Evolutionary conservation across 352 stramenopile species (phyloP).

Genomic region (Thalassiosira mediterranea): DNA sequence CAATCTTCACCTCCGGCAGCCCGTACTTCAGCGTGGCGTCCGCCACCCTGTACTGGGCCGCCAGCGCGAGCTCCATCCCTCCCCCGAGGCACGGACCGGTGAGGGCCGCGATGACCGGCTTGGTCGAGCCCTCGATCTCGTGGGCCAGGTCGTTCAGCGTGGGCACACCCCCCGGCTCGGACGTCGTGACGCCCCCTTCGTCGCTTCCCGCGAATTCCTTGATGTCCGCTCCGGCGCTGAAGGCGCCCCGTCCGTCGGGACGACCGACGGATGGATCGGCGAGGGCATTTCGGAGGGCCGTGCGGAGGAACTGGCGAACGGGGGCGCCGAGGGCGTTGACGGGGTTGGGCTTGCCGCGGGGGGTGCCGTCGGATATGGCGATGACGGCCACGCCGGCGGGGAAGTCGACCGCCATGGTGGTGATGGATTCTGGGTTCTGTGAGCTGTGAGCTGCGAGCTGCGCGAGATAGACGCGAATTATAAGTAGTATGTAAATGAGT

Average conservation of each 20-base stretch:
- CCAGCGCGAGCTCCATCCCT: conserved; percentile 91
- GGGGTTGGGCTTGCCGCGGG: conserved; percentile 32
- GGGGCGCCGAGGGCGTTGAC: conserved; percentile 68
- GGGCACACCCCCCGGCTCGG: conserved; percentile 82
- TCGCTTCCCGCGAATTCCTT: conserved; percentile 88
- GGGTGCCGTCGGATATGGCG: conserved; percentile 44
- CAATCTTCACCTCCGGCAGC: conserved; percentile 95
- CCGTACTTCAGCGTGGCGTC: conserved; percentile 89
- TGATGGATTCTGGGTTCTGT: no score
- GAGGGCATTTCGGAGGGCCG: conserved; percentile 46
- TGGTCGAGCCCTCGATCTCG: conserved; percentile 82
- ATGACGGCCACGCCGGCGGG: conserved; percentile 30
- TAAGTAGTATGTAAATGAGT: no score
- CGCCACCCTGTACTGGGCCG: conserved; percentile 93
- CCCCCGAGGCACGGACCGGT: conserved; percentile 72
- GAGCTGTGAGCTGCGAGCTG: no score
- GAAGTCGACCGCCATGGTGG: conserved; percentile 2
- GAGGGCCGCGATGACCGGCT: conserved; percentile 82
- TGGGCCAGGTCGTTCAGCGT: conserved; percentile 90
- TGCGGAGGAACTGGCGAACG: conserved; percentile 46
- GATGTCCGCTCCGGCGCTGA: conserved; percentile 96
- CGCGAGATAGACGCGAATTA: no score
- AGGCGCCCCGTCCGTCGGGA: conserved; percentile 84
- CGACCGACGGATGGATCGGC: conserved; percentile 78
- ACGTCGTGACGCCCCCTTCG: conserved; percentile 86